Percentiles rank a stretch among this genome's conserved stretches.
Evolutionary conservation across 257 asterid genomes (phyloP).

Genomic region (Cynanchum wilfordii): DNA sequence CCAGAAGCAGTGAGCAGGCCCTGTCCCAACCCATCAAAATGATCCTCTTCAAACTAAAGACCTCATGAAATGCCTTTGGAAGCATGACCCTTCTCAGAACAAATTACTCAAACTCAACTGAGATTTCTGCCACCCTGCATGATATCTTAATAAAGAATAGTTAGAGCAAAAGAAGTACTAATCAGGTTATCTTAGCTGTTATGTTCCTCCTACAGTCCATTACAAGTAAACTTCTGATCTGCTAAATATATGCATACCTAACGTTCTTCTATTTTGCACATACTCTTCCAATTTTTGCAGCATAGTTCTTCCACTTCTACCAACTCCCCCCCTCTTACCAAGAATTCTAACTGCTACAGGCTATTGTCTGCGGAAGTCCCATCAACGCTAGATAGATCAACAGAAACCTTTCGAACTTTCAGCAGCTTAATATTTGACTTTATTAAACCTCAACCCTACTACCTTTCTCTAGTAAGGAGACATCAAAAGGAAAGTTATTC

Average conservation of each 20-base stretch:
- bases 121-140: conserved; percentile 7
- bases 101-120: not conserved
- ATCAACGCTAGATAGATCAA: not conserved
- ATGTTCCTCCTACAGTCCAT: not conserved
- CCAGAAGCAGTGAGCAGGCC: not conserved
- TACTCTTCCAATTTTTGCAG: not conserved
- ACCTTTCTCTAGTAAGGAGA: too few relatives aligned
- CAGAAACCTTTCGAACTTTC: not conserved
- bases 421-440: not conserved
- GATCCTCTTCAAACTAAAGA: not conserved
- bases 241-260: not conserved
- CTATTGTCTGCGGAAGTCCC: not conserved
- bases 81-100: not conserved
- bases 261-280: not conserved
- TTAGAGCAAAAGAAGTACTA: not conserved
- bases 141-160: not conserved
- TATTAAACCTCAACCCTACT: not conserved
- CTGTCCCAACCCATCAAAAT: not conserved
- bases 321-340: too few relatives aligned
- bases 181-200: not conserved
- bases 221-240: not conserved
- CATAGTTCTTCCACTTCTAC: not conserved
- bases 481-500: not conserved
- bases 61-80: not conserved
- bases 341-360: not conserved